Base-by-base conservation (phyloP, 164 flowering plant genomes). In the Euptelea pleiosperma region DNA sequence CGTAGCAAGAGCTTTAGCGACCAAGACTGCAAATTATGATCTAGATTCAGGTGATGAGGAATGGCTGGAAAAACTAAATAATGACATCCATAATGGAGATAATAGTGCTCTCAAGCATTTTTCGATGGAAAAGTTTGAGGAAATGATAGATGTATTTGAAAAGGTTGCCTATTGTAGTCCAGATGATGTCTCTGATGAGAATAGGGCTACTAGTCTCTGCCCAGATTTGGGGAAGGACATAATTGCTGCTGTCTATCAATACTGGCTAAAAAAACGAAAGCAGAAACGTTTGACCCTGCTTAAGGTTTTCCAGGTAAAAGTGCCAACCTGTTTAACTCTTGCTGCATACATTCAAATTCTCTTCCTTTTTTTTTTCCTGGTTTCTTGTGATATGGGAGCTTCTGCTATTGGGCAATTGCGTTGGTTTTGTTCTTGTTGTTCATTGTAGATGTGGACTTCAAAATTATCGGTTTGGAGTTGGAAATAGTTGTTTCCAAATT, bases 1-100 rank as follows among this genome's bases (percentile, higher is more conserved):
- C 70, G 66, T 87, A 22, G 64, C 78, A 8, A 82, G 92, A 66
- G 87, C 90, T 8, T 56, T 90, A 71, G 64, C 51, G 21, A 82
- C 64, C 70, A 77, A 65, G 53, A 66, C 64, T 36, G 72, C 85
- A 19, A 77, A 41, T 57, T 93, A 93, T 74, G 98, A 93, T 50
- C 71, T 84, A 74, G 94, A 90, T 63, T 80, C 89, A 52, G 98
- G 74, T 21, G 98, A 93, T 71, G 98, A 87, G 55, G 79, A 72
- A 30, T 90, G 88, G 87, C 75, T 93, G 8, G 68, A 62, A 18
- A 71, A 69, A 58, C 70, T 82, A 56, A 90, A 87, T 67, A 22
- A 19, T 43, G 77, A 61, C 35, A 29, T 34, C 42, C 19, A 4
- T 42, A 51, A 14, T 52, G 70, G 49, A 2, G 76, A 62, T 36